These are phyloP conservation scores for Trichoderma hamatum DNA, from an alignment of 2,329 filamentous ascomycete genomes.

Conservation along the genomic window DNA sequence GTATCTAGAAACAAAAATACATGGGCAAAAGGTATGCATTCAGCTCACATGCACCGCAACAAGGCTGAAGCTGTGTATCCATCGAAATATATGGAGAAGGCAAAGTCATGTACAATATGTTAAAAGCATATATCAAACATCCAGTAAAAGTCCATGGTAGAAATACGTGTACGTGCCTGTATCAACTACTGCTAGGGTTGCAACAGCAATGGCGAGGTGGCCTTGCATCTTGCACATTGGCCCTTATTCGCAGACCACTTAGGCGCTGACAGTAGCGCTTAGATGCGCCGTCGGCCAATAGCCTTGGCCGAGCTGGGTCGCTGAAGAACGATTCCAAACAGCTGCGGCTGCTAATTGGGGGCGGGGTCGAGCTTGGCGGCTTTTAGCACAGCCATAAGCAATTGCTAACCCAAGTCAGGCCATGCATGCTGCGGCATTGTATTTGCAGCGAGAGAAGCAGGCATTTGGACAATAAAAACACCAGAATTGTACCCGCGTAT, in stretches of 20 bases:
- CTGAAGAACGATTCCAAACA: slow-evolving; percentile 20
- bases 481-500: no score
- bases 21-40: no score
- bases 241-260: neutral
- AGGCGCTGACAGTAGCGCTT: slow-evolving; percentile 10
- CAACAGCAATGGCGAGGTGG: neutral
- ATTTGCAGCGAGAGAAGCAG: no score
- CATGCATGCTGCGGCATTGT: no score
- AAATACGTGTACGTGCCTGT: no score
- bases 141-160: neutral
- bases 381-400: neutral
- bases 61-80: no score
- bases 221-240: neutral
- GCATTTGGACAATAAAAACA: no score
- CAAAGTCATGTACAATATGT: no score
- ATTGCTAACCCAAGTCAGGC: neutral
- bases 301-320: neutral
- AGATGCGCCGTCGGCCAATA: slow-evolving; percentile 16
- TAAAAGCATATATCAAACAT: no score
- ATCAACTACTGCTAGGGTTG: neutral
- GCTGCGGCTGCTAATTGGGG: neutral
- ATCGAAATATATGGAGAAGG: no score
- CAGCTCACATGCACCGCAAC: no score
- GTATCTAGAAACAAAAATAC: no score
- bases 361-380: slow-evolving; percentile 15